Conservation (phyloP, 257 asterid genomes). For the Capsicum rhomboideum region DNA sequence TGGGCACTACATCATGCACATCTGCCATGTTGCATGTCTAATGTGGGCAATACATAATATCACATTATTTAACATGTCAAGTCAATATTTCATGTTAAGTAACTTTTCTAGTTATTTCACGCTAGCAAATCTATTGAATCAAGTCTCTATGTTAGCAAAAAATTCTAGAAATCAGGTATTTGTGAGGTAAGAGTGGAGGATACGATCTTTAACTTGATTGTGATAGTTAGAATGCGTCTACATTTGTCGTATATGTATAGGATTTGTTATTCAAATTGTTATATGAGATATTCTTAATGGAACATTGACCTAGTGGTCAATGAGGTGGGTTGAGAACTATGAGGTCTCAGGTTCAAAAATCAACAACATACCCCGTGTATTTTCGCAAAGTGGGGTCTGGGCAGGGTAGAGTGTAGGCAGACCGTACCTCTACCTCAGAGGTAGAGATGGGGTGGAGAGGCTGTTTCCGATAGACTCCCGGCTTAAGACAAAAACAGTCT, state of each 20-base stretch:
- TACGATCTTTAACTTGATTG: not conserved
- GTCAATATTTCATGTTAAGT: not conserved
- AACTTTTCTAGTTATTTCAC: not conserved
- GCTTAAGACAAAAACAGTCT: no score
- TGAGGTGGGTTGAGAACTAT: not conserved
- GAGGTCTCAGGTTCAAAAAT: not conserved
- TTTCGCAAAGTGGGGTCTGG: no score
- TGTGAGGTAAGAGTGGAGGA: not conserved
- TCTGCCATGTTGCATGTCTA: not conserved
- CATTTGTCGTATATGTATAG: not conserved
- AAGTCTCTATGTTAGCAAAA: not conserved
- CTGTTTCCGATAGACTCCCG: no score
- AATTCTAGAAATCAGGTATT: not conserved
- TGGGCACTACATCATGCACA: not conserved
- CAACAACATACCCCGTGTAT: not conserved
- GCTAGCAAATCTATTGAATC: not conserved
- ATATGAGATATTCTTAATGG: not conserved
- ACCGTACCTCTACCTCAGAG: no score
- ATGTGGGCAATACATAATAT: not conserved
- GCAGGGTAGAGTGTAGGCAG: no score
- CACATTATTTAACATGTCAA: not conserved
- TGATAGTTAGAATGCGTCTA: not conserved
- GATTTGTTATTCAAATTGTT: not conserved
- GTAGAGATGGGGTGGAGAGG: no score
- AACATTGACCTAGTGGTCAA: not conserved